A percentile compares a stretch with the other conserved stretches of the same genome.
These are phyloP conservation scores for Magnaporthales sp. DNA, from an alignment of 2,329 filamentous ascomycete genomes.

Conservation along the genomic window DNA sequence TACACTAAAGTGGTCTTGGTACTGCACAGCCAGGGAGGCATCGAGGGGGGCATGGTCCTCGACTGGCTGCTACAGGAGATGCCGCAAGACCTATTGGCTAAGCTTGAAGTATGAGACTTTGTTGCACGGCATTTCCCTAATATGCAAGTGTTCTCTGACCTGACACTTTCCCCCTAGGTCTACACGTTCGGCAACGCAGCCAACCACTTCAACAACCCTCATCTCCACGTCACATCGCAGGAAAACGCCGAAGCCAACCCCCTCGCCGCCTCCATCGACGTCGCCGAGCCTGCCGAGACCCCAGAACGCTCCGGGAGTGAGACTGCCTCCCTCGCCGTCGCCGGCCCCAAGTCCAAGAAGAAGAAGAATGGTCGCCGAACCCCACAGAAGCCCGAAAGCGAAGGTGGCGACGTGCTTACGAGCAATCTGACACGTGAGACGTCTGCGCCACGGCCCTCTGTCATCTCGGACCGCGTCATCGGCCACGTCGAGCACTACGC, in stretches of 20 bases:
- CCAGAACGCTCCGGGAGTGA: neutral
- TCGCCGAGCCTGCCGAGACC: neutral
- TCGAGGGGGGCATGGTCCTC: slow-evolving; percentile 62
- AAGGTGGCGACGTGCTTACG: slow-evolving; percentile 6
- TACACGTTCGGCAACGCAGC: slow-evolving; percentile 73
- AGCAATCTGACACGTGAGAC: slow-evolving; percentile 14
- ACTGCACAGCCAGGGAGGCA: slow-evolving; percentile 69
- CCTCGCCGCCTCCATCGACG: neutral
- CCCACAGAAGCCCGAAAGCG: slow-evolving; percentile 1
- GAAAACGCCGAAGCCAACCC: slow-evolving; percentile 12
- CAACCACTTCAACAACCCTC: slow-evolving; percentile 76
- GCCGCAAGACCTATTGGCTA: slow-evolving; percentile 53
- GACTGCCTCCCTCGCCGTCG: neutral
- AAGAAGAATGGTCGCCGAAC: neutral
- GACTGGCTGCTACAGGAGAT: slow-evolving; percentile 72
- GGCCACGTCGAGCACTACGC: slow-evolving; percentile 74
- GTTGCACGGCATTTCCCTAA: neutral
- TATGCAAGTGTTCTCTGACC: neutral
- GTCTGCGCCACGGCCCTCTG: slow-evolving; percentile 24
- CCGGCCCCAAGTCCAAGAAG: neutral
- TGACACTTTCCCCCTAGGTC: slow-evolving; percentile 25
- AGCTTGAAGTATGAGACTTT: slow-evolving; percentile 47
- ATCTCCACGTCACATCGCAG: slow-evolving; percentile 40
- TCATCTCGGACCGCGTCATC: slow-evolving; percentile 43
- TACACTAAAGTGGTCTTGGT: slow-evolving; percentile 66